Base-by-base conservation (phyloP, 305 asterid genomes). In the Fraxinus greggii region DNA sequence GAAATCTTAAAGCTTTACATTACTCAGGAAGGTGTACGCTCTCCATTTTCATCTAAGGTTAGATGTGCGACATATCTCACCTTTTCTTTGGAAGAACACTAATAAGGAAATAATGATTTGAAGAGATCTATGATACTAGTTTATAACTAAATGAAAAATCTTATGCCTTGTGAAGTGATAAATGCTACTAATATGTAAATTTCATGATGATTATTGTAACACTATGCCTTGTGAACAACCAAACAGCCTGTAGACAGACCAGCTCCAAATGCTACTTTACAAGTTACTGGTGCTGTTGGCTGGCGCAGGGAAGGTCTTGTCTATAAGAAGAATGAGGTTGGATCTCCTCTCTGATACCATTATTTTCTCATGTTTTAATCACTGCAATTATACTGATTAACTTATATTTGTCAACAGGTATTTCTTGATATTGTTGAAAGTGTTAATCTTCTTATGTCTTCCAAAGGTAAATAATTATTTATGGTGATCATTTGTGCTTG, bases 211-310 rank as follows among this genome's bases (percentile, higher is more conserved):
- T 56, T 67, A 38, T 85, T 72, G 82, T 85, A 77, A 88, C 76
- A 15, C 79, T 21, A 23, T 59, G 29, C 23, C 33, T 61, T 78
- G 72, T 33, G 79, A 75, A 77, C 32, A 81, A 84, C 84, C 54
- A 75, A 85, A 83, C 89, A 96, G 99, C 86, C 95, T 86, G 78
- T 93, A 70, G 99, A 96, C 83, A 96, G 86, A 86, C 98, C 98
- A 78, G 97, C 94, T 65, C 98, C 99, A 35, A 96, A 96, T 91
- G 99, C 99, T 48, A 96, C 99, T 83, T 89, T 96, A 81, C 99
- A 94, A 92, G 99, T 96, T 82, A 94, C 98, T 74, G 99, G 99
- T 83, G 99, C 99, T 81, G 99, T 96, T 86, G 99, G 99, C 79
- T 96, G 99, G 99, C 97, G 98, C 36, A 89, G 99, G 88, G 98